Conservation (phyloP, 2,329 filamentous ascomycete species). For the Cladorrhinum sp. region DNA sequence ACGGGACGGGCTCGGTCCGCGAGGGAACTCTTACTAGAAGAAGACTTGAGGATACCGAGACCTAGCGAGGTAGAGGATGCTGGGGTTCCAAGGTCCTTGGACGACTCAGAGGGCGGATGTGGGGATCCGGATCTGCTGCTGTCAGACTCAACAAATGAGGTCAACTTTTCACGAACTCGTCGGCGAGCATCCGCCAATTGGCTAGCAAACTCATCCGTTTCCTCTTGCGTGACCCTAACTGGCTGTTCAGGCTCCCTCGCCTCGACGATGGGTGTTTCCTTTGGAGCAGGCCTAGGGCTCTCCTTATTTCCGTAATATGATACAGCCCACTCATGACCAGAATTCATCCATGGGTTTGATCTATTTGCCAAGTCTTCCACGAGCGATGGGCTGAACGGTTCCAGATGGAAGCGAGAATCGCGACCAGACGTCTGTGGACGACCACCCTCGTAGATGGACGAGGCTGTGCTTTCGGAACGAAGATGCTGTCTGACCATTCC, state of each 20-base stretch:
- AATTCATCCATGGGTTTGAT: slow-evolving; percentile 45
- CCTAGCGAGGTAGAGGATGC: slow-evolving; percentile 37
- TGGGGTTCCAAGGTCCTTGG: slow-evolving; percentile 31
- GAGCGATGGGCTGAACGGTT: slow-evolving; percentile 31
- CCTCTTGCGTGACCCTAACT: slow-evolving; percentile 41
- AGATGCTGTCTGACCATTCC: slow-evolving; percentile 83
- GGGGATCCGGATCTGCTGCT: slow-evolving; percentile 45
- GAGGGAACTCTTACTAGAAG: slow-evolving; percentile 66
- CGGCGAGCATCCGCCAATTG: slow-evolving; percentile 69
- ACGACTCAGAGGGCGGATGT: slow-evolving; percentile 34
- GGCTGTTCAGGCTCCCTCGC: slow-evolving; percentile 11
- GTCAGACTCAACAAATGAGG: slow-evolving; percentile 64
- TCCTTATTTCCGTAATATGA: slow-evolving; percentile 16
- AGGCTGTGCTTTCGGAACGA: slow-evolving; percentile 74
- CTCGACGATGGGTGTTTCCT: slow-evolving; percentile 2
- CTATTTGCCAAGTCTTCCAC: slow-evolving; percentile 34
- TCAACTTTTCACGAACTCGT: slow-evolving; percentile 70
- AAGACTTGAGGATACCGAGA: slow-evolving; percentile 61
- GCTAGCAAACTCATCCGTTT: slow-evolving; percentile 68
- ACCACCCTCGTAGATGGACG: slow-evolving; percentile 66
- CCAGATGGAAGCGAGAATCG: slow-evolving; percentile 38
- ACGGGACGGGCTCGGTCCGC: slow-evolving; percentile 41
- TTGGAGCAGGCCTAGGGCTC: not conserved
- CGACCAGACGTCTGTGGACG: slow-evolving; percentile 39
- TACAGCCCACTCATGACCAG: slow-evolving; percentile 31